Percentiles rank a stretch among this genome's conserved stretches.
phyloP scores from a whole-genome alignment of 2,329 filamentous ascomycete genomes.

The Penicillium crustosum region DNA sequence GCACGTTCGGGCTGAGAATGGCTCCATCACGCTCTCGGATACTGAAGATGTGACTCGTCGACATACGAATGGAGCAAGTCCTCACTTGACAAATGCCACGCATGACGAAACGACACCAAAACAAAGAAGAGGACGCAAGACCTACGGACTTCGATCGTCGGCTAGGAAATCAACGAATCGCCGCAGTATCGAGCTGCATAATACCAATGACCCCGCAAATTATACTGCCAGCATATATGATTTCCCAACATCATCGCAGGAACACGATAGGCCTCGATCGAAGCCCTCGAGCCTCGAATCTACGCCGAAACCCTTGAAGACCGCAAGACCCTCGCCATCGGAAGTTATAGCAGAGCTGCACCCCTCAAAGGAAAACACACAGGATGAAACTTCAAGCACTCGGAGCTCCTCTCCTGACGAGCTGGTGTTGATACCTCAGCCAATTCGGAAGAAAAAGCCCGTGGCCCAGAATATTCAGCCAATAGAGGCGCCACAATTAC shows the following conservation, averaged over 20 bases:
- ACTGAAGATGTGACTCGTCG: background rate
- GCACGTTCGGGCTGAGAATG: background rate
- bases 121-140: conserved; percentile 13
- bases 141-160: conserved; percentile 15
- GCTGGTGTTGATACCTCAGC: conserved; percentile 32
- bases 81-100: background rate
- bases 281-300: conserved; percentile 6
- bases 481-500: background rate
- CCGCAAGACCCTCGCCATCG: background rate
- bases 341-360: background rate
- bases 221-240: conserved; percentile 27
- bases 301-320: conserved; percentile 8
- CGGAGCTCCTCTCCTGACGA: conserved; percentile 40
- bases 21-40: conserved; percentile 6
- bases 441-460: conserved; percentile 14
- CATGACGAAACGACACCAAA: conserved; percentile 11
- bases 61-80: background rate
- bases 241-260: conserved; percentile 24
- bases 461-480: conserved; percentile 7
- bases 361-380: background rate
- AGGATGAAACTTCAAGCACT: conserved; percentile 3
- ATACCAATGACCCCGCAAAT: conserved; percentile 5
- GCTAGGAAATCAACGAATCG: conserved; percentile 4
- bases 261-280: background rate
- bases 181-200: background rate